Evolutionary conservation across 306 rosid genomes (phyloP).

Genomic region (Argentina anserina): DNA sequence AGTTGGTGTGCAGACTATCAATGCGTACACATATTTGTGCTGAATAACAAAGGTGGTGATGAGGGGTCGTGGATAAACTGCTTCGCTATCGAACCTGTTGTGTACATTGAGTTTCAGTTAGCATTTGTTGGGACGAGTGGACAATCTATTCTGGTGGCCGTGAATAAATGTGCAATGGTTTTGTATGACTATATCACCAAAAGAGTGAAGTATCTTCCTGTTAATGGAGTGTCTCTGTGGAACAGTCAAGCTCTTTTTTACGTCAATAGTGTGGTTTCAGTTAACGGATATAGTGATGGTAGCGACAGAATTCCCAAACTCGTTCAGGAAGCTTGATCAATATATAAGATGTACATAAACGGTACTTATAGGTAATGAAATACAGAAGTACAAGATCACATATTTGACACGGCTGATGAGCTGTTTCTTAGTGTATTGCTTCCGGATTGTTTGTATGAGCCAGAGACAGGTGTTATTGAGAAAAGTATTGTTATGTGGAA

Average conservation of each 20-base stretch:
- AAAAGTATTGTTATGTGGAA: no score
- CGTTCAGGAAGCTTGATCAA: not conserved
- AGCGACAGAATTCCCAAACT: not conserved
- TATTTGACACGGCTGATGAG: no score
- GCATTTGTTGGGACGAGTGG: not conserved
- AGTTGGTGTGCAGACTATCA: not conserved
- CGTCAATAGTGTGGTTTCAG: not conserved
- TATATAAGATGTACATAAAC: not conserved
- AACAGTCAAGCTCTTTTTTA: not conserved
- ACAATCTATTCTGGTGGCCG: not conserved
- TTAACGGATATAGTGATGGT: not conserved
- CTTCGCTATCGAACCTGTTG: not conserved
- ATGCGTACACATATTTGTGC: not conserved
- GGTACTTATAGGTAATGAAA: not conserved
- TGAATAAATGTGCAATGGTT: not conserved
- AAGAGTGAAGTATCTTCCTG: not conserved
- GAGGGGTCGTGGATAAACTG: conserved; percentile 9
- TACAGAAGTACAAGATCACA: no score
- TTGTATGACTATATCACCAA: not conserved
- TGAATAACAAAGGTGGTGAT: not conserved
- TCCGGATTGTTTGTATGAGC: no score
- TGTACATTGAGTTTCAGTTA: not conserved
- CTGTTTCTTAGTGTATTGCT: no score
- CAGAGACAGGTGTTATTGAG: no score
- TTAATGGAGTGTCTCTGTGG: not conserved